Evolutionary conservation across 225 moss, liverwort and hornwort species (phyloP), one percentile per base, ranked within the genome.

Genomic region (Asterella californica): DNA sequence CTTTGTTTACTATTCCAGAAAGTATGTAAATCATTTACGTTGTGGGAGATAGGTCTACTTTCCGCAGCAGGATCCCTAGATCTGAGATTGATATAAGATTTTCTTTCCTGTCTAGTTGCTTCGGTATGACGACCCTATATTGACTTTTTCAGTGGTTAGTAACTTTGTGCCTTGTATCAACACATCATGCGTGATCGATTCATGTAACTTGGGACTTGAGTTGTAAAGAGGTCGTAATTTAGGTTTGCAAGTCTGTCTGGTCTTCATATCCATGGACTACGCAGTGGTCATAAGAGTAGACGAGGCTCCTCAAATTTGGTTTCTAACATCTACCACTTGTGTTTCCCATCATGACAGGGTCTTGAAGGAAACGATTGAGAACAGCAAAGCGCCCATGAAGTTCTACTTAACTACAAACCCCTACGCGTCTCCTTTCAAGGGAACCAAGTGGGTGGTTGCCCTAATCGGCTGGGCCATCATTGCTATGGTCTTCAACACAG

Each of bases 1-100:
- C 55, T 86, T 99, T 55, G 97, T 99, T 57, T 89, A 89, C 80
- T 87, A 77, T 64, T 92, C 97, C 27, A 88, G 97, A 78, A 92
- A 82, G 97, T 99, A 69, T 37, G 75, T 75, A n/a, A 4, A n/a
- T 3, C 50, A 24, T 46, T 17, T 4, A 61, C n/a, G 9, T 4
- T n/a, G 21, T 19, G 21, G 21, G 5, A 61, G 21, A n/a, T 61
- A 19, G 21, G n/a, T 61, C 60, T n/a, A 3, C 60, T 61, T 19
- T 61, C 10, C 60, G 4, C 3, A n/a, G 60, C 3, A n/a, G 21
- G 3, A 21, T 21, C n/a, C n/a, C n/a, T n/a, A n/a, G n/a, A n/a
- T 61, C 21, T 61, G 60, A 61, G 21, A n/a, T n/a, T 3, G 10
- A n/a, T 21, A 61, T n/a, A 19, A 3, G 60, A 3, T n/a, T 9